Conservation (phyloP, 306 rosid genomes). For the Cajanus cajan region DNA sequence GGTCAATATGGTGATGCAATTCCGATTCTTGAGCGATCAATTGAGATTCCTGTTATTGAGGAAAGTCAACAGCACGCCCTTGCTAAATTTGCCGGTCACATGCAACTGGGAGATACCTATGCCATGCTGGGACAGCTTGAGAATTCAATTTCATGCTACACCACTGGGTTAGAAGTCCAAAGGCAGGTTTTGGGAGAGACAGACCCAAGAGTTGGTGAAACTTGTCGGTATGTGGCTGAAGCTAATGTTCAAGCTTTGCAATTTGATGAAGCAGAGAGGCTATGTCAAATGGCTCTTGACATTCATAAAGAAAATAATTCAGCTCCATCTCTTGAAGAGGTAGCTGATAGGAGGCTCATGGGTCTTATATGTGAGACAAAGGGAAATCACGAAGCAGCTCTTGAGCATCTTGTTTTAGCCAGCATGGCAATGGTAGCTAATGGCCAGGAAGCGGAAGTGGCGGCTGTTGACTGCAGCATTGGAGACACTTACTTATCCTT, state of each 20-base stretch:
- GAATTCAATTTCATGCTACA: constrained; percentile 69
- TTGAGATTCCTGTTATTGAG: constrained; percentile 64
- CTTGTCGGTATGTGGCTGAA: constrained; percentile 92
- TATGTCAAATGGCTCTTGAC: constrained; percentile 87
- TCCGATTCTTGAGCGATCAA: constrained; percentile 75
- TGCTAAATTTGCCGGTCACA: constrained; percentile 93
- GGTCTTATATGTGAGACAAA: constrained; percentile 92
- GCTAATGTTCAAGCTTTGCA: constrained; percentile 96
- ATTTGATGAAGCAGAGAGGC: constrained; percentile 79
- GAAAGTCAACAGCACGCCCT: constrained; percentile 89
- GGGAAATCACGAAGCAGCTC: constrained; percentile 91
- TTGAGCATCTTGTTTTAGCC: constrained; percentile 94
- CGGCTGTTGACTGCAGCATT: constrained; percentile 88
- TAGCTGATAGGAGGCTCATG: constrained; percentile 97
- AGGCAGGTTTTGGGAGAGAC: constrained; percentile 80
- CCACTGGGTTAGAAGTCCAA: constrained; percentile 80
- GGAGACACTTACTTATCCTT: constrained; percentile 89
- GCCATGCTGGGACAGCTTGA: constrained; percentile 97
- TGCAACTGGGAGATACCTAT: constrained; percentile 97
- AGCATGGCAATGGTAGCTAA: constrained; percentile 90
- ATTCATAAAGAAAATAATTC: constrained; percentile 71
- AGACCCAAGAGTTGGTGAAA: constrained; percentile 91
- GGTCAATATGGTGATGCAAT: constrained; percentile 83
- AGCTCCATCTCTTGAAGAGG: constrained; percentile 83
- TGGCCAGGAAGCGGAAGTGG: constrained; percentile 89